phyloP scores from a whole-genome alignment of 2,329 filamentous ascomycete genomes.

The Sclerotinia trifoliorum region DNA sequence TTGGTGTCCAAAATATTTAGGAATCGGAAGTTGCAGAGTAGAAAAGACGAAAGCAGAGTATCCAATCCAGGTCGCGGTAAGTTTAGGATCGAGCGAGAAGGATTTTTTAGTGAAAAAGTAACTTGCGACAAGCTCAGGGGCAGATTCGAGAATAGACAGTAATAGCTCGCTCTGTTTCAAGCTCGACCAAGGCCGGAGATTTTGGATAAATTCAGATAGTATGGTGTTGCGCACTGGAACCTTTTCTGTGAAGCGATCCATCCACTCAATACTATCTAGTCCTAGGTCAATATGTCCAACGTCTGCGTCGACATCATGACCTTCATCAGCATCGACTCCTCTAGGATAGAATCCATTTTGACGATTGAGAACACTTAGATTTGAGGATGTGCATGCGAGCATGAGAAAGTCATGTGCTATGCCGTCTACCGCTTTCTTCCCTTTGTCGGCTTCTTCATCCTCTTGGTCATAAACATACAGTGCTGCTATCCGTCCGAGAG shows the following conservation, averaged over 20 bases:
- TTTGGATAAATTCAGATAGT: constrained; percentile 75
- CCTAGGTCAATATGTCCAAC: constrained; percentile 59
- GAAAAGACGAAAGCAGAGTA: constrained; percentile 88
- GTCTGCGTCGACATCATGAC: constrained; percentile 46
- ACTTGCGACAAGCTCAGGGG: constrained; percentile 82
- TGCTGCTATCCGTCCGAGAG: constrained; percentile 68
- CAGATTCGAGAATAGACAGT: constrained; percentile 72
- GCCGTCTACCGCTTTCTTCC: constrained; percentile 58
- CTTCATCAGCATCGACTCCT: constrained; percentile 58
- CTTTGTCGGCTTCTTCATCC: constrained; percentile 47
- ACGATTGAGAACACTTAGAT: constrained; percentile 71
- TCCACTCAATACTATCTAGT: constrained; percentile 67
- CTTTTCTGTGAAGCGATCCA: constrained; percentile 63
- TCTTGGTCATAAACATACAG: constrained; percentile 62
- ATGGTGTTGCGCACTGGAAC: constrained; percentile 77
- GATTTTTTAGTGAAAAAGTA: constrained; percentile 80
- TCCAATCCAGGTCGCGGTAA: constrained; percentile 91
- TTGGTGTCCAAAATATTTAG: constrained; percentile 66
- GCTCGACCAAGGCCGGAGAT: constrained; percentile 79
- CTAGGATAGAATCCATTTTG: constrained; percentile 84
- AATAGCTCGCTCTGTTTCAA: constrained; percentile 78
- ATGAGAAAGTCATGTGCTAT: constrained; percentile 74
- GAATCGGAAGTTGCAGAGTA: constrained; percentile 71
- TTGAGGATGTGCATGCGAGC: constrained; percentile 69
- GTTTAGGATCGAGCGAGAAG: constrained; percentile 86